Base-by-base conservation (phyloP, 352 stramenopile genomes). In the Phytophthora megakarya region DNA sequence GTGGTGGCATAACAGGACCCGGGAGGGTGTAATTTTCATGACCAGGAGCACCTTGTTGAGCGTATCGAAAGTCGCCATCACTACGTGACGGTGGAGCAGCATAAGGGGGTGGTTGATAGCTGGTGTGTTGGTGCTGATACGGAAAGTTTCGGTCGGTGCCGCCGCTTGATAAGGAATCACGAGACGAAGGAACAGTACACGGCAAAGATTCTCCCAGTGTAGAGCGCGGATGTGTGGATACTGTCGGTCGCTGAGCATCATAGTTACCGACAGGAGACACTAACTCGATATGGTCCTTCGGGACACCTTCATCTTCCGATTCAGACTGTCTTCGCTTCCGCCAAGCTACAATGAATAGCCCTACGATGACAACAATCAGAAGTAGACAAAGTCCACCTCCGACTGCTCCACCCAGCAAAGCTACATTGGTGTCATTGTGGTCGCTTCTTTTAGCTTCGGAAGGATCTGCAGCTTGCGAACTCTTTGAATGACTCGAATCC, bases 161-260 rank as follows among this genome's bases (percentile, higher is more conserved):
- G 2, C 23, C 10, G 23, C 46, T 67, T 5, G 64, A 49, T 57
- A 18, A 60, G 1, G 45, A 63, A 56, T 65, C 39, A 22, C 49
- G 44, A 9, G 64, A 64, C 0, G 19, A 28, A 21, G 43, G 44
- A 22, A 56, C 64, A n/a, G 57, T 45, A 12, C 25, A 50, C 0
- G 46, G 57, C 16, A 55, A 45, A n/a, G 57, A 62, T 16, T 60
- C 64, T 16, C 61, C 64, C 26, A 62, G 30, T 7, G 58, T 66
- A 3, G 49, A 49, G 49, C 49, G 44, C 12, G 38, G 44, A 10
- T 68, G 51, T 0, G 49, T 68, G 18, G 58, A 68, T 1, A 60
- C 44, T 30, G 59, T 72, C 2, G 49, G 30, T 28, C 49, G 33
- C 16, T 10, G 50, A 3, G 61, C 46, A 5, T 57, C 28, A 15